These are phyloP conservation scores for Exophiala sideris DNA, from an alignment of 2,329 filamentous ascomycete genomes.

Conservation along the genomic window DNA sequence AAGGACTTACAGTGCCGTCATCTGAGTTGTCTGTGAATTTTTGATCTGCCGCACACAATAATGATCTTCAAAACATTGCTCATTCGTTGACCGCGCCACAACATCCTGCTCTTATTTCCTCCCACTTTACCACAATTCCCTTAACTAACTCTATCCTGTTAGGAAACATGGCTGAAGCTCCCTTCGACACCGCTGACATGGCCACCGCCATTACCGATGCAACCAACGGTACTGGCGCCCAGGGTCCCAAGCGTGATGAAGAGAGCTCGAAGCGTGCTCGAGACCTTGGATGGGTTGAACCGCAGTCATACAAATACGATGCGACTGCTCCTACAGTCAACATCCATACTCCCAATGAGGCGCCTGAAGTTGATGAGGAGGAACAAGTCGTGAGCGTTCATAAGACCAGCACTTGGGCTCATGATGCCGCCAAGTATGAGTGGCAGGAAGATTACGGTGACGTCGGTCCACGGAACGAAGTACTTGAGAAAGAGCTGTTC, in stretches of 20 bases:
- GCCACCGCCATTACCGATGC: constrained; percentile 7
- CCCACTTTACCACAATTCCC: neutral
- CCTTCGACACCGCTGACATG: constrained; percentile 14
- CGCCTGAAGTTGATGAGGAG: constrained; percentile 2
- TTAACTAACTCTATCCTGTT: neutral
- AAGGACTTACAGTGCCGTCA: neutral
- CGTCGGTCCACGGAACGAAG: constrained; percentile 66
- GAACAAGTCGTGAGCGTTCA: constrained; percentile 1
- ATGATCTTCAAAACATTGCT: neutral
- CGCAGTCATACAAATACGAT: constrained; percentile 19
- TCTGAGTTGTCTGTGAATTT: neutral
- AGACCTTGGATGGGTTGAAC: constrained; percentile 21
- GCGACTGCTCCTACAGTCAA: constrained; percentile 2
- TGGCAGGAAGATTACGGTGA: constrained; percentile 86
- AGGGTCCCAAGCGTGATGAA: constrained; percentile 8
- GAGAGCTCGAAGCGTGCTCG: constrained; percentile 9
- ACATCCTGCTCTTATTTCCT: neutral
- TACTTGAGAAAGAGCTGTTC: constrained; percentile 76
- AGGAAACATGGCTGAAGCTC: neutral
- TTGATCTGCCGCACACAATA: neutral
- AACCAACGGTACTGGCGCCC: constrained; percentile 2
- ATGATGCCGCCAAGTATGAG: constrained; percentile 67
- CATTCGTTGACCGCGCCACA: neutral
- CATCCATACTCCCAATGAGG: neutral
- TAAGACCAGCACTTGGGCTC: constrained; percentile 42